Evolutionary conservation across 2,329 filamentous ascomycete genomes (phyloP), one percentile per base, ranked within the genome.

Genomic region (Penicillium paneum): DNA sequence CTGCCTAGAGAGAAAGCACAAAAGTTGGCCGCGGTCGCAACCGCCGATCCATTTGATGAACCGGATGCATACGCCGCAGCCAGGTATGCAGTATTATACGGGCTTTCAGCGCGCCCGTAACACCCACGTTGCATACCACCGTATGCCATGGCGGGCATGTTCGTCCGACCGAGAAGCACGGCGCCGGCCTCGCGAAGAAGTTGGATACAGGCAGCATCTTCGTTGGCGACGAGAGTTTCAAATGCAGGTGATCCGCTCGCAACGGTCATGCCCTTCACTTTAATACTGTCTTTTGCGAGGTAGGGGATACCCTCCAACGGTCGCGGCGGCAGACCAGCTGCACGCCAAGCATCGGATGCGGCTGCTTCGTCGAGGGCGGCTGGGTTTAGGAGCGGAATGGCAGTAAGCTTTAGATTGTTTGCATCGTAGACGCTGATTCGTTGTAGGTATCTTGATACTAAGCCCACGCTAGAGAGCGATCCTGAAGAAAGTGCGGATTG

Each of bases 101-200:
- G 81, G 24, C 76, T 81, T 61, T 83, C 81, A 0, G 82, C 79
- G 2, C 82, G 73, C 0, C 82, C 82, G 55, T 83, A 83, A 0
- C 81, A 58, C 0, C 82, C 82, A 8, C 82, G 72, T 55, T 83
- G 81, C 76, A 82, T 83, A 0, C 83, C 82, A 0, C 81, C 81
- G 21, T 78, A 77, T 11, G 82, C 82, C 80, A 84, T 83, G 0
- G 82, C 78, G 0, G 80, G 82, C 78, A 84, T 83, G 52, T 85
- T 86, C 0, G 83, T 83, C 41, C 78, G 76, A 0, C 83, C 83
- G 0, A 83, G 69, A 19, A 82, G 65, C 0, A 83, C 70, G 0
- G 76, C 79, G 1, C 81, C 81, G 1, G 79, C 78, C 28, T 75
- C 69, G 4, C 76, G 72, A 6, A 85, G 69, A 10, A 70, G 67